phyloP scores from a whole-genome alignment of 768 basidiomycete genomes.

The Chalciporus pseudorubinellus region DNA sequence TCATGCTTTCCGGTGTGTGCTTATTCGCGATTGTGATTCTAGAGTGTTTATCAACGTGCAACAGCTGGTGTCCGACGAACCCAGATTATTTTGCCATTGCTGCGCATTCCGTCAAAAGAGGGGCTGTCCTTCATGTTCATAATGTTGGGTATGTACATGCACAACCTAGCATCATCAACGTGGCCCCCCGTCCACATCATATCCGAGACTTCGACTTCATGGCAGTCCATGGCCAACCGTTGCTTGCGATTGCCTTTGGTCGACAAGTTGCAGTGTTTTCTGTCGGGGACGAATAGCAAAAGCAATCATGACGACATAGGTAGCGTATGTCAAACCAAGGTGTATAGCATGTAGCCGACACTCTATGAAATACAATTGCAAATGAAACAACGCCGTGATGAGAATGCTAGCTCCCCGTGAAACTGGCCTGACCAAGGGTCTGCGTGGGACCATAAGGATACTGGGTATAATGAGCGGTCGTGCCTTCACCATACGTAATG shows the following conservation, averaged over 20 bases:
- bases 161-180: no score
- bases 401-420: slow-evolving; percentile 19
- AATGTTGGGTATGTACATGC: slow-evolving; percentile 48
- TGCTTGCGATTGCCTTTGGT: slow-evolving; percentile 68
- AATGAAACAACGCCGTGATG: not conserved
- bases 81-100: slow-evolving; percentile 79
- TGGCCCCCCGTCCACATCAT: no score
- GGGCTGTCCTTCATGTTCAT: slow-evolving; percentile 61
- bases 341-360: slow-evolving; percentile 2
- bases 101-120: slow-evolving; percentile 52
- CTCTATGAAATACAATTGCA: slow-evolving; percentile 2
- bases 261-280: slow-evolving; percentile 56
- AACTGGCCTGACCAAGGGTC: slow-evolving; percentile 22
- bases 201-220: no score
- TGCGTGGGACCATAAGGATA: slow-evolving; percentile 31
- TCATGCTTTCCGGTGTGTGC: slow-evolving; percentile 58
- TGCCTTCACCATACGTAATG: slow-evolving; percentile 32
- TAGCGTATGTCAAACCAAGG: slow-evolving; percentile 16
- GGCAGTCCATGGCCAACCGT: slow-evolving; percentile 39
- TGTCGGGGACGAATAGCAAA: slow-evolving; percentile 56
- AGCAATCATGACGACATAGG: slow-evolving; percentile 14
- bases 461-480: slow-evolving; percentile 34
- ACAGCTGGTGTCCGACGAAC: slow-evolving; percentile 75
- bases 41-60: slow-evolving; percentile 1
- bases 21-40: not conserved